phyloP scores from a whole-genome alignment of 2,329 filamentous ascomycete species.

The Penicillium sp. region DNA sequence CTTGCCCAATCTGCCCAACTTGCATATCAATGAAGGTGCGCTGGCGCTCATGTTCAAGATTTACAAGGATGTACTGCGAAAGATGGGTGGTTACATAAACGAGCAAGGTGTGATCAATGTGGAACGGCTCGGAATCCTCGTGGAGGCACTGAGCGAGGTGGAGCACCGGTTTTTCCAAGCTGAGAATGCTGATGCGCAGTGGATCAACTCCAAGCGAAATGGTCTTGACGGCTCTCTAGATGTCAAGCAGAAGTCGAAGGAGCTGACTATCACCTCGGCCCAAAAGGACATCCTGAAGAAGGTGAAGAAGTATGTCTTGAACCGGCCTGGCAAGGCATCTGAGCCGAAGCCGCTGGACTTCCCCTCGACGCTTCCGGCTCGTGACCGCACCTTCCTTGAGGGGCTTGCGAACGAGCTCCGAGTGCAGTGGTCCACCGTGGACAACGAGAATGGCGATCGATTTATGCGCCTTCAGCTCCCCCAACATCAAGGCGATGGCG shows the following conservation, averaged over 20 bases:
- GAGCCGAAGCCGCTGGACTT: slow-evolving; percentile 66
- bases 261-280: slow-evolving; percentile 72
- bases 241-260: slow-evolving; percentile 56
- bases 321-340: slow-evolving; percentile 58
- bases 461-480: slow-evolving; percentile 67
- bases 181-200: slow-evolving; percentile 83
- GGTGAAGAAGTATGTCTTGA: slow-evolving; percentile 79
- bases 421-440: slow-evolving; percentile 65
- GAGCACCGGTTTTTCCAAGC: slow-evolving; percentile 92
- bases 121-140: slow-evolving; percentile 71
- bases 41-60: slow-evolving; percentile 96
- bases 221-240: slow-evolving; percentile 68
- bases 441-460: slow-evolving; percentile 65
- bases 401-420: slow-evolving; percentile 73
- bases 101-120: slow-evolving; percentile 92
- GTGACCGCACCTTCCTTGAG: slow-evolving; percentile 90
- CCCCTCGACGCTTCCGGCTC: slow-evolving; percentile 70
- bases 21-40: slow-evolving; percentile 98
- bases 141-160: slow-evolving; percentile 83
- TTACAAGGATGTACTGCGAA: slow-evolving; percentile 87
- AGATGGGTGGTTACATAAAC: slow-evolving; percentile 92
- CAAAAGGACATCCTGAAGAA: slow-evolving; percentile 82
- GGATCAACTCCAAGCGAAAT: slow-evolving; percentile 85
- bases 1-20: slow-evolving; percentile 88
- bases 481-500: slow-evolving; percentile 47